A percentile compares a stretch with the other conserved stretches of the same genome.
Conservation (phyloP, 2,329 filamentous ascomycete species). For the Apiospora phragmitis region DNA sequence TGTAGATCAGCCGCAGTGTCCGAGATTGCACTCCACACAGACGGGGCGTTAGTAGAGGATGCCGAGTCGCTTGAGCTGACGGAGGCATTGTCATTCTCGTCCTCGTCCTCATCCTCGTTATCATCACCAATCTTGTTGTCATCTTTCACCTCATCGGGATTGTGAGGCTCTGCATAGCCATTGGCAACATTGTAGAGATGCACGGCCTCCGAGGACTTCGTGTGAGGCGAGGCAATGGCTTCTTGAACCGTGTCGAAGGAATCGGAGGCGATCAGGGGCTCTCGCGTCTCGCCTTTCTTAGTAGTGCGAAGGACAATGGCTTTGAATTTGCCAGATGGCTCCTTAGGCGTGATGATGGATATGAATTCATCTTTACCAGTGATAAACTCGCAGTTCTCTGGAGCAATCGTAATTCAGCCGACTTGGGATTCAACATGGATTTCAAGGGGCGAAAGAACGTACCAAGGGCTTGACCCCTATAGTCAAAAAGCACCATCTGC, state of each 20-base stretch:
- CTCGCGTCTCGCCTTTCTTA: conserved; percentile 21
- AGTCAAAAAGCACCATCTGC: conserved; percentile 20
- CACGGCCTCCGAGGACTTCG: conserved; percentile 30
- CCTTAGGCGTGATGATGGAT: conserved; percentile 25
- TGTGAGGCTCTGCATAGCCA: conserved; percentile 25
- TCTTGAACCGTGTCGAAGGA: conserved; percentile 18
- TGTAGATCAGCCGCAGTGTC: conserved; percentile 24
- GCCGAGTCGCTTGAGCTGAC: conserved; percentile 25
- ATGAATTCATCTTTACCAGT: conserved; percentile 26
- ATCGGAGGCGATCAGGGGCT: conserved; percentile 26
- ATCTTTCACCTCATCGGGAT: conserved; percentile 19
- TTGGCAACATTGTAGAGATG: conserved; percentile 27
- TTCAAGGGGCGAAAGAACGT: conserved; percentile 9
- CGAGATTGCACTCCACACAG: conserved; percentile 26
- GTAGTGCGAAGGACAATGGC: conserved; percentile 25
- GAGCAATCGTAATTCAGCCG: neutral
- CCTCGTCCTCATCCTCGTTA: conserved; percentile 18
- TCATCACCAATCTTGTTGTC: conserved; percentile 12
- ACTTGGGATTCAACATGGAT: neutral
- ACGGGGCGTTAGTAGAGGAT: conserved; percentile 24
- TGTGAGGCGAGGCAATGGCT: conserved; percentile 28
- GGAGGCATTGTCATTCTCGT: conserved; percentile 25
- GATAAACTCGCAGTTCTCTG: conserved; percentile 32
- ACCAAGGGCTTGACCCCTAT: conserved; percentile 28
- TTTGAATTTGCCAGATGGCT: conserved; percentile 23